phyloP scores from a whole-genome alignment of 805 yeast genomes.

The Spathaspora sp. region DNA sequence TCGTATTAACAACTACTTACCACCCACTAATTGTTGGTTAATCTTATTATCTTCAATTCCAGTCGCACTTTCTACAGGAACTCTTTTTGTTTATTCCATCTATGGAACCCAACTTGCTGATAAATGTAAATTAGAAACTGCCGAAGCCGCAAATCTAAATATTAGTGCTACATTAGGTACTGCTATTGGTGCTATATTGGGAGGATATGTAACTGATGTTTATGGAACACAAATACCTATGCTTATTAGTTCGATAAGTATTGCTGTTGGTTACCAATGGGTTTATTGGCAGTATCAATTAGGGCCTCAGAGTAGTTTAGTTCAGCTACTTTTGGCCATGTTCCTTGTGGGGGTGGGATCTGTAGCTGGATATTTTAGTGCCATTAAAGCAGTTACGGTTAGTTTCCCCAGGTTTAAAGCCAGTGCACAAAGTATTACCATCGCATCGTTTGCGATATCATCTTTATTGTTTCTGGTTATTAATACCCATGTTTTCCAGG shows the following conservation, averaged over 20 bases:
- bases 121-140: constrained; percentile 22
- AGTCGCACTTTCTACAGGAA: constrained; percentile 31
- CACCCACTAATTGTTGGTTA: constrained; percentile 24
- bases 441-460: constrained; percentile 35
- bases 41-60: constrained; percentile 24
- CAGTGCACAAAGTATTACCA: constrained; percentile 34
- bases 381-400: constrained; percentile 31
- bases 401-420: constrained; percentile 29
- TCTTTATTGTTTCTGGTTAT: constrained; percentile 23
- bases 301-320: constrained; percentile 15
- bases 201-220: constrained; percentile 29
- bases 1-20: constrained; percentile 17
- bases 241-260: constrained; percentile 19
- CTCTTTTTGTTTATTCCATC: constrained; percentile 31
- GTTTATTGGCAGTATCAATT: constrained; percentile 17
- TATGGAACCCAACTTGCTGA: constrained; percentile 30
- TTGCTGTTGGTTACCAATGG: constrained; percentile 26
- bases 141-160: constrained; percentile 27
- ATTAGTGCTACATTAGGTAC: constrained; percentile 29
- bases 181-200: constrained; percentile 28
- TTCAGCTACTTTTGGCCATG: constrained; percentile 21
- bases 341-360: constrained; percentile 30
- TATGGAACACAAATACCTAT: constrained; percentile 34
- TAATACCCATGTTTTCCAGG: constrained; percentile 16
- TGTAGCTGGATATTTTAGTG: constrained; percentile 29